A percentile compares a stretch with the other conserved stretches of the same genome.
Evolutionary conservation across 768 basidiomycete genomes (phyloP).

Genomic region (Nidularia sp.): DNA sequence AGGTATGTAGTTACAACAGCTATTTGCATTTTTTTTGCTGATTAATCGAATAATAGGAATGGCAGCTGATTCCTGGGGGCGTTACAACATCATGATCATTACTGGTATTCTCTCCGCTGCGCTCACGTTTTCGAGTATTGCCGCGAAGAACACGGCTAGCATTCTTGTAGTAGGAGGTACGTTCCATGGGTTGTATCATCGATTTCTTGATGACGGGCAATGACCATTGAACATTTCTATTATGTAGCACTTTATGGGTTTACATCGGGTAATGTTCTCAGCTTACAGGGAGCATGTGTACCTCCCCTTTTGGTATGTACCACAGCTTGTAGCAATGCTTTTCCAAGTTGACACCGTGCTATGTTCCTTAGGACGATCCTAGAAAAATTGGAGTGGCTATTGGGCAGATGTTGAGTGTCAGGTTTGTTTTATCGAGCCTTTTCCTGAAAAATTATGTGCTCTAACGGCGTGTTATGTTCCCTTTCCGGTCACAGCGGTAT

Average conservation of each 20-base stretch:
- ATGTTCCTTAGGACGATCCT: conserved; percentile 10
- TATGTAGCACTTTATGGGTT: conserved; percentile 12
- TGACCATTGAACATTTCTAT: conserved; percentile 1
- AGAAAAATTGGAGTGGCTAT: conserved; percentile 10
- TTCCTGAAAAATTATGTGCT: not conserved
- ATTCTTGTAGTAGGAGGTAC: conserved; percentile 6
- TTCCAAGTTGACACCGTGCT: too few species aligned
- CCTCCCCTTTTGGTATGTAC: conserved; percentile 9
- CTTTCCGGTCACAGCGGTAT: not conserved
- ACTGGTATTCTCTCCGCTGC: conserved; percentile 5
- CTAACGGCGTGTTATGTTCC: too few species aligned
- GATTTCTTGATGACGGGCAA: too few species aligned
- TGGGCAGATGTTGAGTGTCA: conserved; percentile 10
- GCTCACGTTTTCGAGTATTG: conserved; percentile 8
- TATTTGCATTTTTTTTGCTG: not conserved
- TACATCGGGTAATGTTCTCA: conserved; percentile 9
- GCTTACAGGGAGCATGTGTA: conserved; percentile 12
- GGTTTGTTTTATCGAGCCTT: conserved; percentile 3
- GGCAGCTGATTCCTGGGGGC: conserved; percentile 12
- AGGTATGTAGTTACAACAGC: too few species aligned
- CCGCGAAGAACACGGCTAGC: conserved; percentile 10
- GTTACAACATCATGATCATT: conserved; percentile 10
- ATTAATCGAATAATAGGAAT: conserved; percentile 2
- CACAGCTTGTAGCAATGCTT: not conserved
- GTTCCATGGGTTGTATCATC: not conserved